These are phyloP conservation scores for Paratinospora sagittata DNA, from an alignment of 164 flowering plant species.

Conservation along the genomic window DNA sequence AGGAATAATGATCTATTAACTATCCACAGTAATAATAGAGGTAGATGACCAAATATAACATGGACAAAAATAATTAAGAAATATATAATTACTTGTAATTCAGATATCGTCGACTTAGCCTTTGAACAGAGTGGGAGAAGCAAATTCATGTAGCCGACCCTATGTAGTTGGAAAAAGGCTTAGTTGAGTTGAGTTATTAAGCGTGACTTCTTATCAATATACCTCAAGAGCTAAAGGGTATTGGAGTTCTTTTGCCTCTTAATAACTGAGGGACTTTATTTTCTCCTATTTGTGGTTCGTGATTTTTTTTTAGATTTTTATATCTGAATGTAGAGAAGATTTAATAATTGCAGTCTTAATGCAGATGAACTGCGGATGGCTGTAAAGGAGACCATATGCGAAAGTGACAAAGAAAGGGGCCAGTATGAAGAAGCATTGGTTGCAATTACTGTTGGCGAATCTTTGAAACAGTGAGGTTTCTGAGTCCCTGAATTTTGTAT, in stretches of 20 bases:
- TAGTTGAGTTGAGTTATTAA: neutral
- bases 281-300: neutral
- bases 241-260: neutral
- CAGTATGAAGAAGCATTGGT: conserved; percentile 73
- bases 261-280: neutral
- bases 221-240: neutral
- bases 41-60: too few relatives aligned
- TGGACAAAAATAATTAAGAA: too few relatives aligned
- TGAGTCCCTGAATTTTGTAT: neutral
- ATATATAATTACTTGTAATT: too few relatives aligned
- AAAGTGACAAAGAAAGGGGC: conserved; percentile 45
- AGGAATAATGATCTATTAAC: too few relatives aligned
- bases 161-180: too few relatives aligned
- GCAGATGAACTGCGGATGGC: conserved; percentile 90
- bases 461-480: conserved; percentile 49
- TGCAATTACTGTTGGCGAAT: conserved; percentile 89
- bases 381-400: conserved; percentile 84
- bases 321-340: neutral
- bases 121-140: too few relatives aligned
- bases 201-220: neutral
- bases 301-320: neutral
- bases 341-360: neutral
- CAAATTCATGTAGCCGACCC: too few relatives aligned
- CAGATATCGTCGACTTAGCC: too few relatives aligned
- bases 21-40: too few relatives aligned